Evolutionary conservation across 352 stramenopile genomes (phyloP).

Genomic region (Globisporangium barbulae): DNA sequence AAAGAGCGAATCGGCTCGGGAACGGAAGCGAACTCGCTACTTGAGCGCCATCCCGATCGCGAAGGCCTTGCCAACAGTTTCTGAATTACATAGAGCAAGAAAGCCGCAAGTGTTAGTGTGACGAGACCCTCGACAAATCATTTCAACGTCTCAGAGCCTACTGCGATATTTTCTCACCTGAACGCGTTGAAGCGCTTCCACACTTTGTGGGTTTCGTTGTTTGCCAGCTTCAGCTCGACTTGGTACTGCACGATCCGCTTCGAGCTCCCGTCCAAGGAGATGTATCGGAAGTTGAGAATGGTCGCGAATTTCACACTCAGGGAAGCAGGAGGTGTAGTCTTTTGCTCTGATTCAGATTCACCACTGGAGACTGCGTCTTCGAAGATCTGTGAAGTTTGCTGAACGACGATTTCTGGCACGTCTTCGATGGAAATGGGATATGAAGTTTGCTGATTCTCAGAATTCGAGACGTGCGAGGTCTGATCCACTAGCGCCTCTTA

Average conservation of each 20-base stretch:
- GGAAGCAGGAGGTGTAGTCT: background rate
- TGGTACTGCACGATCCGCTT: background rate
- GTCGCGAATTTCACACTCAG: background rate
- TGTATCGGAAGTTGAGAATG: background rate
- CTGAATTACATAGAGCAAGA: background rate
- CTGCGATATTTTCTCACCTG: background rate
- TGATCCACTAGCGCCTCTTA: too few species aligned
- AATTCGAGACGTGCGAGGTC: too few species aligned
- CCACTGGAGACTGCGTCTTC: background rate
- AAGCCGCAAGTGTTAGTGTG: background rate
- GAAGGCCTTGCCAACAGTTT: background rate
- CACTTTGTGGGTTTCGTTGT: background rate
- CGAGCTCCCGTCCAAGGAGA: background rate
- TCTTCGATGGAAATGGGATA: too few species aligned
- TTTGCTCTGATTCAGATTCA: background rate
- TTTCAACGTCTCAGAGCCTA: background rate
- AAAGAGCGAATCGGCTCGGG: background rate
- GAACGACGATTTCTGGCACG: too few species aligned
- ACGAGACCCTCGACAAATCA: background rate
- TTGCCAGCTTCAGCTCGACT: background rate
- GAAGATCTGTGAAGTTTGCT: background rate
- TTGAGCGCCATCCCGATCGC: background rate
- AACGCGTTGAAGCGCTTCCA: conserved; percentile 3
- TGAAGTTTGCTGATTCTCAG: too few species aligned
- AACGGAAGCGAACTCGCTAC: background rate